Evolutionary conservation across 257 asterid genomes (phyloP), one percentile per base, ranked within the genome.

Genomic region (Solanum sitiens): DNA sequence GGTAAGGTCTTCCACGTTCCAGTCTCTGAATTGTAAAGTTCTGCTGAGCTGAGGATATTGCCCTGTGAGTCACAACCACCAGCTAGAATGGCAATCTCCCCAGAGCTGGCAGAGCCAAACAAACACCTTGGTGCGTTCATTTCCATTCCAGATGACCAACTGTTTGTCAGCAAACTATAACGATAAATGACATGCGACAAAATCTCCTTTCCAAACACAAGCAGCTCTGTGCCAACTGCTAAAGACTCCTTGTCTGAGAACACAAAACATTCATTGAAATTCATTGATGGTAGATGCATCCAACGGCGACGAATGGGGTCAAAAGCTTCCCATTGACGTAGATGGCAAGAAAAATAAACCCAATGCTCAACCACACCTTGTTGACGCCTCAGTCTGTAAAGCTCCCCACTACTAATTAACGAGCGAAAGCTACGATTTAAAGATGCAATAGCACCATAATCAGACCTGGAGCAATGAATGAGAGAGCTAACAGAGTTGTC

Each of bases 161-260:
- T 88, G 92, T 97, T 96, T 11, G 99, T 95, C 92, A 97, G 86
- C 86, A 97, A 86, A 87, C 99, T 95, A 89, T 95, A 97, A 27
- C 94, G 88, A 70, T 96, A 94, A 27, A 97, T 95, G 79, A 94
- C 98, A 50, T 95, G 96, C 18, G 98, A 88, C 91, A 91, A 83
- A 33, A 93, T 87, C 83, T 91, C 98, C 88, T 89, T 92, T 15
- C 99, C 99, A 11, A 97, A 97, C 83, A 97, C 98, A 71, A 97
- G 98, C 32, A 97, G 99, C 91, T 97, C 99, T 0, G 99, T 97
- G n/a, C 99, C 99, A 77, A 97, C 99, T 1, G 99, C 99, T 83
- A 97, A 86, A 50, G 99, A 97, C 88, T 97, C 99, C 90, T 95
- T 97, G 83, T 96, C 99, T 1, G 98, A 94, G 77, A 93, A 93